Base-by-base conservation (phyloP, 2,329 filamentous ascomycete genomes). In the Nemania serpens region DNA sequence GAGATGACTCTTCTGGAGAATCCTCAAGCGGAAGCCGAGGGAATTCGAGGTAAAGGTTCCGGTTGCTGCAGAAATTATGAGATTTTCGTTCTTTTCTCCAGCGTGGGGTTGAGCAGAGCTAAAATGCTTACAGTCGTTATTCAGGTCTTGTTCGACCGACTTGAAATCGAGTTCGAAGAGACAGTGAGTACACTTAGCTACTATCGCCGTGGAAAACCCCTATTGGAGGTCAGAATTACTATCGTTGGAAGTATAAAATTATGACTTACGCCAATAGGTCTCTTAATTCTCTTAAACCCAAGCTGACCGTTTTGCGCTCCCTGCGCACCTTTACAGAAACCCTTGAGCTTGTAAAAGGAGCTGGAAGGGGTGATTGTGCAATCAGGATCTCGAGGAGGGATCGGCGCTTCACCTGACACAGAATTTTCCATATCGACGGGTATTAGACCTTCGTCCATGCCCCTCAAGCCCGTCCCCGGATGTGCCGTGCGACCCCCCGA, bases 1-100 rank as follows among this genome's bases (percentile, higher is more conserved):
- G 5, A 86, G 58, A 68, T 86, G 84, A 53, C 79, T 80, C 69
- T 86, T 86, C 65, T 83, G 82, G 4, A 86, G 76, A 61, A 86
- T 81, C 1, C 84, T 81, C 2, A 84, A 67, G 7, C 84, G 81
- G 66, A 82, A 86, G 5, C 75, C 75, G 46, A 86, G 76, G 6
- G 75, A 76, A 42, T 75, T 76, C 12, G 79, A 77, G 10, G 75
- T 75, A 55, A 80, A 81, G 64, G 80, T 85, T 3, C 78, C 82
- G 10, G 75, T 73, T 29, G 80, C 80, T 82, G 51, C 49, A 43
- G 11, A 36, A 36, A 50, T 66, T 2, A 66, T 69, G 20, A 62
- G 52, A 45, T 11, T 51, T 12, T 42, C 17, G 5, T 39, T 5
- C 13, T 59, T 20, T 36, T 17, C 15, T 41, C 5, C 5, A 17